Base-by-base conservation (phyloP, 2,329 filamentous ascomycete genomes). In the Pseudopithomyces chartarum region DNA sequence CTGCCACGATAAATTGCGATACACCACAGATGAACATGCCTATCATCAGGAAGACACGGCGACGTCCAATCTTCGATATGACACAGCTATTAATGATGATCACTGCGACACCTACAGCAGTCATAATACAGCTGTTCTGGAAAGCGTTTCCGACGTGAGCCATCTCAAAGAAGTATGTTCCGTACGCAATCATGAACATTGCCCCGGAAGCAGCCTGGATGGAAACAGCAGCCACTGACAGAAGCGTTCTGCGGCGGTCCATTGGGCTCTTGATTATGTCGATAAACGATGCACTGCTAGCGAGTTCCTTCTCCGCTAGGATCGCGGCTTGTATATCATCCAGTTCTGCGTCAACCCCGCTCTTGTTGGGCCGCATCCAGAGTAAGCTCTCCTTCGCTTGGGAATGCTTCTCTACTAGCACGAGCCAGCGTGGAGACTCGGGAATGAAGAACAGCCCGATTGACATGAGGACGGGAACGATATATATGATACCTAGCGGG, bases 21-120 rank as follows among this genome's bases (percentile, higher is more conserved):
- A 84, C 60, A n/a, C 81, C 84, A 58, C 84, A 86, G n/a, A 85
- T 62, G 1, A 75, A 64, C 52, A 86, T 75, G 2, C 84, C 84
- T 1, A 66, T 68, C 56, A 80, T 79, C 52, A 86, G 76, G 70
- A 86, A 84, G 2, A 82, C 69, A 33, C 84, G 77, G 2, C 84
- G 80, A 2, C 82, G 80, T 32, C 84, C 84, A 34, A 79, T 81
- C 40, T 76, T 78, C 1, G 83, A 84, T 52, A 85, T 81, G 45
- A 85, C 73, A 33, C 78, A 67, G 50, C 77, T 81, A 68, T 86
- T 86, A 63, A 82, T 67, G 7, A 84, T 63, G 57, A 86, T 82
- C 11, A 81, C 82, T 11, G 81, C 64, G 7, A 85, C 83, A 7
- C 84, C 84, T 22, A 85, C 78, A 1, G 80, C 81, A 11, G 78